Percentiles rank a stretch among this genome's conserved stretches.
These are phyloP conservation scores for Lentinula guzmanii DNA, from an alignment of 768 basidiomycete species.

Conservation along the genomic window DNA sequence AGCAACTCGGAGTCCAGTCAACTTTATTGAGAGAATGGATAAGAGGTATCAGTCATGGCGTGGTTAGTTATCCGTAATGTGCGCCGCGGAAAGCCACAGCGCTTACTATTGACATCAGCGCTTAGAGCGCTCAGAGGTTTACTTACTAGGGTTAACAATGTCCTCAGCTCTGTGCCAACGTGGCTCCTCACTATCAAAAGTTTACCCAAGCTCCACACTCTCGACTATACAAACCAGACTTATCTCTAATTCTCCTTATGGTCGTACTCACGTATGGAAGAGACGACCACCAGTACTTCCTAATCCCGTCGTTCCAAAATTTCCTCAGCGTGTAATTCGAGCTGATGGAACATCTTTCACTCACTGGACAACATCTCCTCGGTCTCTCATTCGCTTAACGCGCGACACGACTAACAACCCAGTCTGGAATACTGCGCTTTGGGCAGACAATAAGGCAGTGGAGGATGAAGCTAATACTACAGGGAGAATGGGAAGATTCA, in stretches of 20 bases:
- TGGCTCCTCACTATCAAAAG: neutral
- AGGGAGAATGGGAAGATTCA: constrained; percentile 80
- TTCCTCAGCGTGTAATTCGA: constrained; percentile 78
- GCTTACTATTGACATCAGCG: too few species aligned
- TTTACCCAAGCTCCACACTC: neutral
- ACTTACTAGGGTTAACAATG: too few species aligned
- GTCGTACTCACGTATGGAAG: constrained; percentile 79
- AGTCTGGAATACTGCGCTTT: constrained; percentile 69
- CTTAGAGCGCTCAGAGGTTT: too few species aligned
- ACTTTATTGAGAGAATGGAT: too few species aligned
- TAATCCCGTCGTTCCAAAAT: constrained; percentile 80
- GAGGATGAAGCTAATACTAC: constrained; percentile 69
- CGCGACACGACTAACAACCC: constrained; percentile 89
- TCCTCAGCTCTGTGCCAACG: neutral
- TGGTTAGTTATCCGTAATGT: too few species aligned
- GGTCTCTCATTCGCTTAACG: constrained; percentile 67
- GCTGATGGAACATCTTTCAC: constrained; percentile 86
- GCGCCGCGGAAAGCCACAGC: too few species aligned
- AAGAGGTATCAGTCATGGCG: too few species aligned
- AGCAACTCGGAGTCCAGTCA: too few species aligned
- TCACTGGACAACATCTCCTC: constrained; percentile 87
- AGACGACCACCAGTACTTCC: constrained; percentile 63
- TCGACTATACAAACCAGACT: constrained; percentile 22
- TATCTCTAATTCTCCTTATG: constrained; percentile 75
- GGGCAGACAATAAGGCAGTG: constrained; percentile 41